phyloP scores from a whole-genome alignment of 2,329 filamentous ascomycete genomes.

The Ophiocordyceps camponoti-rufipedis region DNA sequence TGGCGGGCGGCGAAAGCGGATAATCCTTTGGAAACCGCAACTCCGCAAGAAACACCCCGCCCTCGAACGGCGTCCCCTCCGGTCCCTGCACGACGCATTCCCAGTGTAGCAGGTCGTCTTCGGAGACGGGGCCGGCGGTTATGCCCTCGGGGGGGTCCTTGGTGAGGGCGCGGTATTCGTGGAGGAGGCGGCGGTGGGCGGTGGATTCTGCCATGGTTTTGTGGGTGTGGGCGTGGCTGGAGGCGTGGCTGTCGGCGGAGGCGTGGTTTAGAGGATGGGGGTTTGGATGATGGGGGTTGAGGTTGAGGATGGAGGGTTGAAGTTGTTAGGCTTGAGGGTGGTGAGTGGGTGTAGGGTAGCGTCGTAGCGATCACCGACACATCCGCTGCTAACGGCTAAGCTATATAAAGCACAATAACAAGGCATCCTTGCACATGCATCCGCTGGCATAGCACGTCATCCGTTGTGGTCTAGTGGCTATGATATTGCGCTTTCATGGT shows the following conservation, averaged over 20 bases:
- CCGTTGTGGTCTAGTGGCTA: constrained; percentile 8
- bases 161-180: constrained; percentile 88
- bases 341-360: no score
- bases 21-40: constrained; percentile 93
- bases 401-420: background rate
- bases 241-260: background rate
- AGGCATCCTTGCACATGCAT: background rate
- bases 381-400: background rate
- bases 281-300: no score
- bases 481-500: constrained; percentile 8
- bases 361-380: no score
- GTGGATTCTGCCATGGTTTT: constrained; percentile 36
- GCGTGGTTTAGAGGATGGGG: background rate
- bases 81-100: constrained; percentile 92
- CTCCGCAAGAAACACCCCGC: constrained; percentile 87
- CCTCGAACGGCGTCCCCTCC: constrained; percentile 89
- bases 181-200: constrained; percentile 67
- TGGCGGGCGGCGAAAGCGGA: constrained; percentile 84
- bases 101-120: constrained; percentile 93
- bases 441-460: constrained; percentile 1
- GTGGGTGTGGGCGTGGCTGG: background rate
- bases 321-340: no score
- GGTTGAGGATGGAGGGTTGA: no score
- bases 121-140: constrained; percentile 77
- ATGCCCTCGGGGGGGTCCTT: constrained; percentile 96